phyloP scores from a whole-genome alignment of 495 filamentous ascomycete genomes.

The Talaromyces stipitatus region DNA sequence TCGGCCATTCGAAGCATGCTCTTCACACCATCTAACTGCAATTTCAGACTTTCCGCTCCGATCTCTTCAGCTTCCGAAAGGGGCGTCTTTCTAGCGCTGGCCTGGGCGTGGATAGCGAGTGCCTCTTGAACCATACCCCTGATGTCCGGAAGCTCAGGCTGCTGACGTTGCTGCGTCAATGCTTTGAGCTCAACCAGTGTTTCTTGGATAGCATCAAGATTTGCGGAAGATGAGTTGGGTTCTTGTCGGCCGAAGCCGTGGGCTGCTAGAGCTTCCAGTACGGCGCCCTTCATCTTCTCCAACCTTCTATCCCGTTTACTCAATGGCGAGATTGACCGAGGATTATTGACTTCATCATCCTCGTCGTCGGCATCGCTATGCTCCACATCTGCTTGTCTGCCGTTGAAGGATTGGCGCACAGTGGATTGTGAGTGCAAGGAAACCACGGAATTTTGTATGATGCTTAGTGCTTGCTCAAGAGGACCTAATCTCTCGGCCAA shows the following conservation, averaged over 20 bases:
- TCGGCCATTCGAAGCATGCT: slow-evolving; percentile 45
- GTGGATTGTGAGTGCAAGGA: slow-evolving; percentile 34
- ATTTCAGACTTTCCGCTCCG: slow-evolving; percentile 42
- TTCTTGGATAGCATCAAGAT: slow-evolving; percentile 47
- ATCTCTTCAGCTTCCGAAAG: slow-evolving; percentile 38
- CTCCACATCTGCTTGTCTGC: slow-evolving; percentile 54
- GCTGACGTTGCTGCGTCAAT: slow-evolving; percentile 13
- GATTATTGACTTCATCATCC: slow-evolving; percentile 51
- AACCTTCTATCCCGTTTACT: slow-evolving; percentile 66
- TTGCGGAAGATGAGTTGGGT: slow-evolving; percentile 26
- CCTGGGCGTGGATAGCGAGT: slow-evolving; percentile 22
- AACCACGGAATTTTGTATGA: slow-evolving; percentile 62
- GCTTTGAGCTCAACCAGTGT: slow-evolving; percentile 52
- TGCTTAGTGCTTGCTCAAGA: slow-evolving; percentile 65
- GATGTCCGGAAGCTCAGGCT: slow-evolving; percentile 1
- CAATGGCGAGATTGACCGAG: slow-evolving; percentile 49
- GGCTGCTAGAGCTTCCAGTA: slow-evolving; percentile 69
- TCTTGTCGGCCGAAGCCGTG: slow-evolving; percentile 31
- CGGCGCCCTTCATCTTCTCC: slow-evolving; percentile 71
- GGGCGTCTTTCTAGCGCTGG: slow-evolving; percentile 34
- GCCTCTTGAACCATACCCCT: slow-evolving; percentile 18
- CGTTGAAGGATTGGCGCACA: slow-evolving; percentile 37
- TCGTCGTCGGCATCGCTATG: slow-evolving; percentile 94
- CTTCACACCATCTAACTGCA: slow-evolving; percentile 46
- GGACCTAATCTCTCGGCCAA: slow-evolving; percentile 69